phyloP scores from a whole-genome alignment of 345 rosid species.

The Melaleuca quinquenervia region DNA sequence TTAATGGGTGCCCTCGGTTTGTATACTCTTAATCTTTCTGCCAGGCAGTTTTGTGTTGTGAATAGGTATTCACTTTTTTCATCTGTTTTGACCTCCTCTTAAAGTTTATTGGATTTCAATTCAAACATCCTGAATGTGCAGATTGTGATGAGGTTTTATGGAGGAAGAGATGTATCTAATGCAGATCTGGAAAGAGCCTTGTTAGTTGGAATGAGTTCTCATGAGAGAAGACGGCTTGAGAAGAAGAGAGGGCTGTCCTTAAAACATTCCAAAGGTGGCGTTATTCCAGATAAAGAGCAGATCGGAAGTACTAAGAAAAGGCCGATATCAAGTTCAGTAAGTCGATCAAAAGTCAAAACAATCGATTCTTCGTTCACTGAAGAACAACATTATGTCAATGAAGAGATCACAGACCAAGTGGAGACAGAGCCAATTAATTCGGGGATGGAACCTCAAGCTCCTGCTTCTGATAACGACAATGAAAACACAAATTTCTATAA shows the following conservation, averaged over 20 bases:
- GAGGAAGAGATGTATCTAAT: slow-evolving; percentile 74
- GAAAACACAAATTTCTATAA: neutral
- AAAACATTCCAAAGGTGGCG: slow-evolving; percentile 11
- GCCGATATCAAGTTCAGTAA: neutral
- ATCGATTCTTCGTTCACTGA: neutral
- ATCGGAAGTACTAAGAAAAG: neutral
- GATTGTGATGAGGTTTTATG: slow-evolving; percentile 73
- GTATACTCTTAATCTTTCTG: neutral
- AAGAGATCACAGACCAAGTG: neutral
- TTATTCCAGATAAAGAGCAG: slow-evolving; percentile 17
- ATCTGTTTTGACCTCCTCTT: neutral
- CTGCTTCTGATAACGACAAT: neutral
- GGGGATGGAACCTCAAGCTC: neutral
- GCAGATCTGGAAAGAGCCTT: slow-evolving; percentile 86
- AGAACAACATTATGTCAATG: neutral
- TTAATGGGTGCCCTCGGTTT: neutral
- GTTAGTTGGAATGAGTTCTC: slow-evolving; percentile 82
- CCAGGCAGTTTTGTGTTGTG: neutral
- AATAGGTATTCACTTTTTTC: neutral
- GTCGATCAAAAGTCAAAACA: slow-evolving; percentile 4
- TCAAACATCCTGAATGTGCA: slow-evolving; percentile 6
- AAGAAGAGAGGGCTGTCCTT: slow-evolving; percentile 53
- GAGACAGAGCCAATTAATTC: neutral
- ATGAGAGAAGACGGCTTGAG: slow-evolving; percentile 59
- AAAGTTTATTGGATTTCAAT: neutral